These are phyloP conservation scores for Aurifilum marmelostoma DNA, from an alignment of 2,329 filamentous ascomycete species.

Conservation along the genomic window DNA sequence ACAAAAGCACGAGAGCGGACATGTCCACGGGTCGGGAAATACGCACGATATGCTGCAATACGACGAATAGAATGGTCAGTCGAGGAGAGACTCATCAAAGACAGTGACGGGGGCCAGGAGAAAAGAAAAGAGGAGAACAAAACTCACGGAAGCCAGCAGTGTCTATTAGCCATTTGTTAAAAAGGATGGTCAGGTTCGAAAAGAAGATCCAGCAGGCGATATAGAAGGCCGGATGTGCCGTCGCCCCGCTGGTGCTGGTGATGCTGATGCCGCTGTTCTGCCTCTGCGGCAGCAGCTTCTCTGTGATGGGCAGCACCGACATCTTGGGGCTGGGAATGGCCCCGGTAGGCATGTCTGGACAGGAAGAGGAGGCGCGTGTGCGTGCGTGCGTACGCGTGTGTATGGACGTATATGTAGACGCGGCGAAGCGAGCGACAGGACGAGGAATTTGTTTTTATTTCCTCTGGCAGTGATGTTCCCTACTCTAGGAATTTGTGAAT, in stretches of 20 bases:
- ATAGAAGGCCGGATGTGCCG: constrained; percentile 26
- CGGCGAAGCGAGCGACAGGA: background rate
- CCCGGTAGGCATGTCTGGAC: constrained; percentile 19
- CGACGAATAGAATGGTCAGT: background rate
- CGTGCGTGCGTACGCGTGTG: background rate
- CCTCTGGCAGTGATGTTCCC: background rate
- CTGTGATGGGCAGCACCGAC: constrained; percentile 24
- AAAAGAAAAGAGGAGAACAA: background rate
- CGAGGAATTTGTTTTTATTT: too few species aligned
- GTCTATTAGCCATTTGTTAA: constrained; percentile 90
- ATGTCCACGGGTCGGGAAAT: too few species aligned
- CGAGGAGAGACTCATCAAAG: background rate
- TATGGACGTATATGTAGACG: background rate
- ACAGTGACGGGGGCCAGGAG: too few species aligned
- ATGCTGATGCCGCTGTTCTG: background rate
- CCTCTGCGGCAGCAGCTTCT: constrained; percentile 18
- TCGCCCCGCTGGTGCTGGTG: background rate
- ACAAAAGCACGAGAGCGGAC: too few species aligned
- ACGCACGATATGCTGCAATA: constrained; percentile 23
- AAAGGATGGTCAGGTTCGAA: constrained; percentile 83
- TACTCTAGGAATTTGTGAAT: background rate
- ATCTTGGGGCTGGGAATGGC: constrained; percentile 16
- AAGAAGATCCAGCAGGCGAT: constrained; percentile 74
- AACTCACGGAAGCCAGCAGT: constrained; percentile 73
- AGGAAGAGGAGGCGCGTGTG: background rate